A percentile compares a stretch with the other conserved stretches of the same genome.
Evolutionary conservation across 768 basidiomycete species (phyloP).

Genomic region (Pisolithus tinctorius): DNA sequence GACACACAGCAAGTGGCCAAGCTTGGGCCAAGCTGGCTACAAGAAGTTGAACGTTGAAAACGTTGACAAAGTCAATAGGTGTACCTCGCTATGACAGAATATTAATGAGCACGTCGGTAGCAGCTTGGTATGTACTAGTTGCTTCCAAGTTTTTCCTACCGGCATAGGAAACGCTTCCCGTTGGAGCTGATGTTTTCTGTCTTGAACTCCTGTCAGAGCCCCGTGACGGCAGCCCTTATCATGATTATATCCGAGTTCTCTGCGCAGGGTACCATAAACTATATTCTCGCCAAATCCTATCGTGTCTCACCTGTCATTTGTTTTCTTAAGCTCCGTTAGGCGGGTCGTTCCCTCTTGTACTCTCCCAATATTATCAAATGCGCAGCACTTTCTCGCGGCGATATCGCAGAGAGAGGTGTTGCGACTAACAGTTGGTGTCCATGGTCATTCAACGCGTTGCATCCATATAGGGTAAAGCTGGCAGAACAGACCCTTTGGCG

Average conservation of each 20-base stretch:
- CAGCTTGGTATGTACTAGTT: neutral
- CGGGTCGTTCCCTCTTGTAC: slow-evolving; percentile 62
- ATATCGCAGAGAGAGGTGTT: slow-evolving; percentile 46
- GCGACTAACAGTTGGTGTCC: neutral
- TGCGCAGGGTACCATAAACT: slow-evolving; percentile 36
- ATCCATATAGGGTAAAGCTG: no score
- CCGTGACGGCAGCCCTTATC: slow-evolving; percentile 36
- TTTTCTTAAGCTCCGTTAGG: slow-evolving; percentile 30
- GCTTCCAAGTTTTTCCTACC: neutral
- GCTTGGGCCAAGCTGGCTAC: neutral
- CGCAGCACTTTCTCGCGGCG: slow-evolving; percentile 67
- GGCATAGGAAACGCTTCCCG: slow-evolving; percentile 23
- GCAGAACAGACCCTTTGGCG: no score
- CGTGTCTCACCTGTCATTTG: neutral
- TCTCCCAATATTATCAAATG: slow-evolving; percentile 71
- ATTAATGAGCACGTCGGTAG: no score
- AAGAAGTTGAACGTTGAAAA: neutral
- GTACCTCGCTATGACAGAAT: neutral
- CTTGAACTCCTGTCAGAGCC: slow-evolving; percentile 10
- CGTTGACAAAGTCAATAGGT: neutral
- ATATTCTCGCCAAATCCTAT: slow-evolving; percentile 11
- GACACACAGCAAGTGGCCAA: no score
- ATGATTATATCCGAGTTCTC: slow-evolving; percentile 59
- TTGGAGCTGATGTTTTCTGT: slow-evolving; percentile 24
- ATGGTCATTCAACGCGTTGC: no score